Percentiles rank a stretch among this genome's conserved stretches.
Evolutionary conservation across 2,329 filamentous ascomycete genomes (phyloP).

Genomic region (Domatiomyces globalis): DNA sequence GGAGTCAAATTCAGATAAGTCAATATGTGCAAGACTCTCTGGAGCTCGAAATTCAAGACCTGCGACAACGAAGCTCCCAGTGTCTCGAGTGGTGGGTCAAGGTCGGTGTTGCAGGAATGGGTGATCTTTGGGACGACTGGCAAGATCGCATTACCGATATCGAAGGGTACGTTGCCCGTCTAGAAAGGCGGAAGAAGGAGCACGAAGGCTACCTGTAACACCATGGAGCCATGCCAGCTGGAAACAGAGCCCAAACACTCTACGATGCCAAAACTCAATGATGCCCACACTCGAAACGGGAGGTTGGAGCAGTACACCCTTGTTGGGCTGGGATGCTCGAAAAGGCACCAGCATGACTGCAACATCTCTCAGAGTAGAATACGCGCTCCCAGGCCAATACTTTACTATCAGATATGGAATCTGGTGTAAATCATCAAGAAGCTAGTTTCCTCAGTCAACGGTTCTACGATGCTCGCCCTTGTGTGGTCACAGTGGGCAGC

Average conservation of each 20-base stretch:
- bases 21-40: conserved; percentile 26
- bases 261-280: neutral
- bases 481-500: no score
- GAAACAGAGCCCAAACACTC: neutral
- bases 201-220: conserved; percentile 30
- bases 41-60: conserved; percentile 26
- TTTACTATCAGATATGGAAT: neutral
- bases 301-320: neutral
- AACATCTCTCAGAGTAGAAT: neutral
- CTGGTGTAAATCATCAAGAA: neutral
- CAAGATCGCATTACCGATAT: conserved; percentile 52
- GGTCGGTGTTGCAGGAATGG: conserved; percentile 51
- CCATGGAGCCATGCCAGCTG: neutral
- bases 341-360: neutral
- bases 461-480: no score
- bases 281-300: neutral
- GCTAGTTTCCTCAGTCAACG: neutral
- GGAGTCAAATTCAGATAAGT: conserved; percentile 28
- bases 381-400: neutral
- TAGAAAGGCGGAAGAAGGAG: conserved; percentile 38
- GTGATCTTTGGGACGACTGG: conserved; percentile 55
- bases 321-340: neutral
- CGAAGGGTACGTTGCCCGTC: conserved; percentile 51
- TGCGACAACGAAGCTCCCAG: conserved; percentile 30
- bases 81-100: conserved; percentile 61